Base-by-base conservation (phyloP, 768 basidiomycete genomes). In the Boletus sp. region DNA sequence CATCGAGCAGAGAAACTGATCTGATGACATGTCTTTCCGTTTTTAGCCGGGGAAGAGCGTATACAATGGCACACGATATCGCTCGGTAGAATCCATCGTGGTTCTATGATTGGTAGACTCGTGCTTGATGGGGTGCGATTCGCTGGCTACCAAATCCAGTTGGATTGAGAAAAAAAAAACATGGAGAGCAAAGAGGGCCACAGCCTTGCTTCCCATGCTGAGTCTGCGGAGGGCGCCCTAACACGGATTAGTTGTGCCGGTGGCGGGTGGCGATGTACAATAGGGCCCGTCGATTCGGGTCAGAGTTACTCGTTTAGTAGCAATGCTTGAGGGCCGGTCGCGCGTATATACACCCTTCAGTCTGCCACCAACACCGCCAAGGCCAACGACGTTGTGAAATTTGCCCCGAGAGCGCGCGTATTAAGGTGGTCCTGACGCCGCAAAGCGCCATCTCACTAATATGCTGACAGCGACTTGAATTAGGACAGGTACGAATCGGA, bases 21-120 rank as follows among this genome's bases (percentile, higher is more conserved):
- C 61, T 40, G 24, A 29, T 55, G 52, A 36, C 33, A 50, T 40
- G 57, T 20, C 46, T 24, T 55, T 18, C 56, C 50, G 52, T 52
- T 54, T 54, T 30, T 76, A 97, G 94, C 79, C 80, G 60, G 93
- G 93, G 52, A 88, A 94, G 78, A 86, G 86, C 69, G 85, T 90
- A 12, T 97, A 95, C 82, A 82, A 90, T 78, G 87, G 87, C 60
- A 75, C 86, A 36, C 82, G 84, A 68, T 91, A 92, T 75, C 84
- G 75, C 62, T 68, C 81, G 11, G 76, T 80, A 47, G 78, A 80
- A 47, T 79, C 76, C 53, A 80, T 87, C 62, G 83, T 86, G 57
- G 78, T 87, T 40, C 74, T 87, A 64, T 87, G 79, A 73, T 63
- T 61, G 59, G 63, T 53, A 47, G 56, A 61, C 32, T 61, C 54